Evolutionary conservation across 208 protist genomes (phyloP), one percentile per base, ranked within the genome.

Genomic region (Trypanosoma lewisi): DNA sequence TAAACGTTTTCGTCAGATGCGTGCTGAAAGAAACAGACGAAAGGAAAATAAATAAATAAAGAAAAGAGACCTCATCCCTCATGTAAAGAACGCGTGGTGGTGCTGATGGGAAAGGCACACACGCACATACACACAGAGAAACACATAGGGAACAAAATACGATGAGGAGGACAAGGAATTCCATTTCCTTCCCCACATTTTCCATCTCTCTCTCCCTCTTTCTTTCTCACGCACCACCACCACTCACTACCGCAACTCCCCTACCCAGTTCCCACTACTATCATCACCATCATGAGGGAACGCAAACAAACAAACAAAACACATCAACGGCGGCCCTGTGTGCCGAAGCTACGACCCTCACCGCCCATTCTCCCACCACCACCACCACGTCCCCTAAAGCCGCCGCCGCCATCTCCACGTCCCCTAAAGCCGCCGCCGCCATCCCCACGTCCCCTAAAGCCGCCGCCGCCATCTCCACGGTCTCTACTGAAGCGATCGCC

Each of bases 321-420:
- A 44, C 3, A 9, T 44, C 39, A 44, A 54, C 51, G 25, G 14
- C 55, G 37, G 17, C 60, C 42, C 9, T 61, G 48, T 34, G 49
- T 55, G 2, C 66, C 57, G 21, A 60, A 64, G 47, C 51, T 65
- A 50, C 47, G 57, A 23, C n/a, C 34, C 59, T 56, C 49, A 49
- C 58, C 72, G 27, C 63, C 64, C 19, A 52, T 47, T 42, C 65
- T 64, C 23, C 63, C 64, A 42, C 63, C 73, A 33, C 42, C 27
- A 19, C 36, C 48, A 36, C 70, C 74, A 50, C 72, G 51, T n/a
- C 62, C 47, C 27, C 56, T 45, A 28, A 55, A 48, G 25, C 42
- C 39, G 27, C 57, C 71, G 30, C 63, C 52, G 21, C 53, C 31
- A 7, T 25, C n/a, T 4, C 9, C 11, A 2, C 47, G 61, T n/a